These are phyloP conservation scores for Leishmania guyanensis DNA, from an alignment of 208 protist species.

Conservation along the genomic window DNA sequence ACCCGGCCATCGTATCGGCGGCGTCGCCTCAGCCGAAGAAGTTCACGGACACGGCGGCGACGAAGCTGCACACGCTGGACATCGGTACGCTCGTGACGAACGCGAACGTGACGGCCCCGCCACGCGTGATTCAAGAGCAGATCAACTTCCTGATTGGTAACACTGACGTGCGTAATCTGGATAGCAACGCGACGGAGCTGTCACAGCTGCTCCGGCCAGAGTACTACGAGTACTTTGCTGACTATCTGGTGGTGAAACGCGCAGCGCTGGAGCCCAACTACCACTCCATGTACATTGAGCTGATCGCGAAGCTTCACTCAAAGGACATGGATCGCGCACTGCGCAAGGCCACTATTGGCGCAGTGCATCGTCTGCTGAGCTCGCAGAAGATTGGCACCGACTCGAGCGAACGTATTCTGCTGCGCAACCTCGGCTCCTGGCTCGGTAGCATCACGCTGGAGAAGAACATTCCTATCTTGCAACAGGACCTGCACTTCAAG, in stretches of 20 bases:
- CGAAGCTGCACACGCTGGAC: slow-evolving; percentile 85
- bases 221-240: slow-evolving; percentile 93
- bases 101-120: slow-evolving; percentile 75
- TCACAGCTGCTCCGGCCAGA: slow-evolving; percentile 78
- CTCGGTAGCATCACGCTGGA: slow-evolving; percentile 97
- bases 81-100: slow-evolving; percentile 83
- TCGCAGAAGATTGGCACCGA: slow-evolving; percentile 95
- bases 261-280: slow-evolving; percentile 98
- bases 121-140: slow-evolving; percentile 89
- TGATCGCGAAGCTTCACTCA: slow-evolving; percentile 81
- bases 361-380: slow-evolving; percentile 88
- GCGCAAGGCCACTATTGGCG: slow-evolving; percentile 80
- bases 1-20: slow-evolving; percentile 75
- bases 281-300: slow-evolving; percentile 92
- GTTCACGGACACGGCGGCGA: slow-evolving; percentile 48
- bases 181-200: slow-evolving; percentile 82
- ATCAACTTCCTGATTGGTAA: slow-evolving; percentile 94
- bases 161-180: slow-evolving; percentile 84
- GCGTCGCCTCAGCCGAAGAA: slow-evolving; percentile 34
- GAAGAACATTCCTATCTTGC: slow-evolving; percentile 97
- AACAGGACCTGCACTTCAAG: slow-evolving; percentile 95
- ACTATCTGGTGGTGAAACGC: slow-evolving; percentile 98
- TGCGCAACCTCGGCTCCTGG: slow-evolving; percentile 99
- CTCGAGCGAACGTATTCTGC: slow-evolving; percentile 92
- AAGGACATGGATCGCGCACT: slow-evolving; percentile 86